Conservation (phyloP, 1,139 yeast genomes). For the Yamadazyma atlantica region DNA sequence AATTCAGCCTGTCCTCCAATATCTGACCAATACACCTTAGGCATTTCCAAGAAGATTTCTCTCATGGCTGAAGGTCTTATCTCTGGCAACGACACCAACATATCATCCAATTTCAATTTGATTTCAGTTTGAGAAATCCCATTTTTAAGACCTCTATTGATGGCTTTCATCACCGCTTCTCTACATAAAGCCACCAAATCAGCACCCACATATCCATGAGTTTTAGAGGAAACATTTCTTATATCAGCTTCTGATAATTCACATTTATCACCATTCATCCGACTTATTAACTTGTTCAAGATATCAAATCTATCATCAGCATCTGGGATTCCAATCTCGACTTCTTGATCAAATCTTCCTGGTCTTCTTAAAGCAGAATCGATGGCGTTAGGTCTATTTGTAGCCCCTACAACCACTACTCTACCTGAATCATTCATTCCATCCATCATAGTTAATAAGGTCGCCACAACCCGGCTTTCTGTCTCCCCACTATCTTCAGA, state of each 20-base stretch:
- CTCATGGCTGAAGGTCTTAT: constrained; percentile 96
- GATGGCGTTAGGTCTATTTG: constrained; percentile 74
- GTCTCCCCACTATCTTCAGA: constrained; percentile 88
- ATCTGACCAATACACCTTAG: constrained; percentile 90
- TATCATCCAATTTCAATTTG: constrained; percentile 46
- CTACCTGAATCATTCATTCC: constrained; percentile 73
- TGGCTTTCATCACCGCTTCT: constrained; percentile 85
- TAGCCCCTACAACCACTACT: constrained; percentile 78
- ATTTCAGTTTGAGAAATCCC: constrained; percentile 23
- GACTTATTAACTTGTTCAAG: constrained; percentile 56
- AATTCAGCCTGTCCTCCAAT: constrained; percentile 92
- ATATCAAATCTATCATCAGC: constrained; percentile 65
- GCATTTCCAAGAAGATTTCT: constrained; percentile 90
- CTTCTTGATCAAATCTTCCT: constrained; percentile 88
- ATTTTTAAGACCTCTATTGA: constrained; percentile 52
- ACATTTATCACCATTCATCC: constrained; percentile 60
- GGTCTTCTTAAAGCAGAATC: constrained; percentile 57
- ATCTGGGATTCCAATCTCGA: constrained; percentile 79
- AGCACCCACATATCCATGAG: constrained; percentile 70
- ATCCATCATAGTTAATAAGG: constrained; percentile 85
- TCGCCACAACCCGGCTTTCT: constrained; percentile 87
- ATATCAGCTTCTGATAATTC: constrained; percentile 54
- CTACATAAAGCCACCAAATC: constrained; percentile 85
- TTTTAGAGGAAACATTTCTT: constrained; percentile 58
- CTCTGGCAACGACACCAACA: constrained; percentile 67